A percentile compares a stretch with the other conserved stretches of the same genome.
Evolutionary conservation across 805 yeast genomes (phyloP).

Genomic region (Schizosaccharomyces lindneri): DNA sequence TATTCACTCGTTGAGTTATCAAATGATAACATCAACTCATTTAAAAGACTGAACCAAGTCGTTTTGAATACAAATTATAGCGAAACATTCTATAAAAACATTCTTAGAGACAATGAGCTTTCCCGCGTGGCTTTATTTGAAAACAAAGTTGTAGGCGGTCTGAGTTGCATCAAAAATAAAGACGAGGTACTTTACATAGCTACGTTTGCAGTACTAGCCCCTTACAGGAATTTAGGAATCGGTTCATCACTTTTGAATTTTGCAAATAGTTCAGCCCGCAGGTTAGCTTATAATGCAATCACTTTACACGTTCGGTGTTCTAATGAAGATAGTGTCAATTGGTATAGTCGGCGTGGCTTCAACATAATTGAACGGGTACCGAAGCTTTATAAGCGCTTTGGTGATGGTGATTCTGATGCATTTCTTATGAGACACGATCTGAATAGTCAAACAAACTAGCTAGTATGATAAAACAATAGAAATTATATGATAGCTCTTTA

Average conservation of each 20-base stretch:
- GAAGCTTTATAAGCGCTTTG: slow-evolving; percentile 19
- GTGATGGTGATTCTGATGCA: background rate
- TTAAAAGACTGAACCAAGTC: slow-evolving; percentile 29
- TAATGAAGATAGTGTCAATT: slow-evolving; percentile 20
- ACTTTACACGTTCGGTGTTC: slow-evolving; percentile 28
- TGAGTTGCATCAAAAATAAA: slow-evolving; percentile 23
- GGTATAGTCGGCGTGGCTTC: slow-evolving; percentile 32
- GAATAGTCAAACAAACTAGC: too few relatives aligned
- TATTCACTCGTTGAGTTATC: background rate
- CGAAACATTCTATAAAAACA: slow-evolving; percentile 26
- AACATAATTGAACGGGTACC: slow-evolving; percentile 15
- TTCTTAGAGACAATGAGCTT: slow-evolving; percentile 25
- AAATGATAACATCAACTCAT: slow-evolving; percentile 24
- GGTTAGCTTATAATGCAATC: slow-evolving; percentile 27
- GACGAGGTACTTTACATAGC: slow-evolving; percentile 31
- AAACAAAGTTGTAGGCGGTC: slow-evolving; percentile 61
- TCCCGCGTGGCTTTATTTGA: slow-evolving; percentile 32
- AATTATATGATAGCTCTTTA: too few relatives aligned
- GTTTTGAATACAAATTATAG: slow-evolving; percentile 28
- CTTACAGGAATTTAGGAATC: slow-evolving; percentile 36
- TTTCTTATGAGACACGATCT: background rate
- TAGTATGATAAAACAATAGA: too few relatives aligned
- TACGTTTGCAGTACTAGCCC: slow-evolving; percentile 38
- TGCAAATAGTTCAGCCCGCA: slow-evolving; percentile 31
- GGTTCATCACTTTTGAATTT: slow-evolving; percentile 34